phyloP scores from a whole-genome alignment of 441 rosid genomes.

The Brassica balearica region DNA sequence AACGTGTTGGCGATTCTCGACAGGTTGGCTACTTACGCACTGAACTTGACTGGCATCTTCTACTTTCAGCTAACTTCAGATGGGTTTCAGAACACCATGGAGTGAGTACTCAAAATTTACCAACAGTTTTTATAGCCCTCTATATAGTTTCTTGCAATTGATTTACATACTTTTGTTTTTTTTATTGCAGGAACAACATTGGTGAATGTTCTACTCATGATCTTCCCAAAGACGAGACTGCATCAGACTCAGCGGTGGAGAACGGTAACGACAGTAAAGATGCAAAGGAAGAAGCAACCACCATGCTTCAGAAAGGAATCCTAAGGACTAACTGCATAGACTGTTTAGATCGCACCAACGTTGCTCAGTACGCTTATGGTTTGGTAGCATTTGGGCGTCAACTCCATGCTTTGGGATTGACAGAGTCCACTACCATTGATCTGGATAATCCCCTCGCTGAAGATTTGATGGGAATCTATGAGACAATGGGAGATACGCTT shows the following conservation, averaged over 20 bases:
- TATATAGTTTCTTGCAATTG: slow-evolving; percentile 15
- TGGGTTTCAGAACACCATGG: slow-evolving; percentile 47
- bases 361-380: slow-evolving; percentile 85
- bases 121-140: not conserved
- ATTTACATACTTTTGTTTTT: slow-evolving; percentile 7
- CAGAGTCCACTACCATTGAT: slow-evolving; percentile 56
- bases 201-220: slow-evolving; percentile 44
- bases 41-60: slow-evolving; percentile 71
- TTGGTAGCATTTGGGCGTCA: slow-evolving; percentile 72
- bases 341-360: slow-evolving; percentile 81
- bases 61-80: slow-evolving; percentile 57
- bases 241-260: slow-evolving; percentile 40
- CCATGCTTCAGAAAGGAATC: slow-evolving; percentile 66
- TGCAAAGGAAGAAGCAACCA: slow-evolving; percentile 44
- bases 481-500: slow-evolving; percentile 84
- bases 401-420: slow-evolving; percentile 59
- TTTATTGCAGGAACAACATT: slow-evolving; percentile 48
- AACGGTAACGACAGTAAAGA: slow-evolving; percentile 21
- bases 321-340: slow-evolving; percentile 81
- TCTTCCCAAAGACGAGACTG: slow-evolving; percentile 42
- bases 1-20: slow-evolving; percentile 64
- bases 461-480: slow-evolving; percentile 68
- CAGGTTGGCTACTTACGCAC: slow-evolving; percentile 65
- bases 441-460: slow-evolving; percentile 68
- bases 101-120: slow-evolving; percentile 59